Evolutionary conservation across 1,284 basidiomycete species (phyloP), one percentile per base, ranked within the genome.

Genomic region (Schizopora paradoxa): DNA sequence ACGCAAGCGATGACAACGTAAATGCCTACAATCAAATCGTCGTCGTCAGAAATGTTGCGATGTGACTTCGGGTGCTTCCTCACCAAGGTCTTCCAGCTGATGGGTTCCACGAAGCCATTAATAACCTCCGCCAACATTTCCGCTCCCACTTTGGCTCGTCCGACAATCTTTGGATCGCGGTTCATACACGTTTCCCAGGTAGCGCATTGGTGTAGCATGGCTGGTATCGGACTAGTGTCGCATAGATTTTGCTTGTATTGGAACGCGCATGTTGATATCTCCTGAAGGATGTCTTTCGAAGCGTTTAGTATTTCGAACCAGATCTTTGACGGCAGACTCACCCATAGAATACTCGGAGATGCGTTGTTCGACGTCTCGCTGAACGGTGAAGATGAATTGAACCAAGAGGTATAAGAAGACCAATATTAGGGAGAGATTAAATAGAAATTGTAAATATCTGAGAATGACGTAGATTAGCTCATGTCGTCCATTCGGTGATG

Each of bases 121-220:
- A 97, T 82, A 29, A 97, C 89, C 57, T 96, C 94, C 39, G 91
- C 95, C 63, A 98, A 86, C 39, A 95, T 84, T 69, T 98, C 92
- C 43, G 95, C 93, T 36, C 88, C 85, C 55, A 98, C 87, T 54
- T 81, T 82, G 45, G 92, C 89, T 41, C 91, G 85, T 1, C 92
- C 92, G 18, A 96, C 81, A 28, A 86, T 83, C 21, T 84, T 84
- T 35, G 92, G 92, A 68, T 97, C 92, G 46, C 90, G 86, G 62
- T 86, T 83, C 89, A 97, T 96, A 64, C 95, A 99, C n/a, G 81
- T 80, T 59, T 94, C 88, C 95, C 95, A 98, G 45, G 75, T 76
- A 37, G 76, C 74, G 63, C 93, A 97, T 61, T 87, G 83, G 31
- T 78, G 74, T 39, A 79, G 74, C 86, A 95, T 87, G 6, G 86